These are phyloP conservation scores for Aureobasidium lini DNA, from an alignment of 2,329 filamentous ascomycete genomes.

Conservation along the genomic window DNA sequence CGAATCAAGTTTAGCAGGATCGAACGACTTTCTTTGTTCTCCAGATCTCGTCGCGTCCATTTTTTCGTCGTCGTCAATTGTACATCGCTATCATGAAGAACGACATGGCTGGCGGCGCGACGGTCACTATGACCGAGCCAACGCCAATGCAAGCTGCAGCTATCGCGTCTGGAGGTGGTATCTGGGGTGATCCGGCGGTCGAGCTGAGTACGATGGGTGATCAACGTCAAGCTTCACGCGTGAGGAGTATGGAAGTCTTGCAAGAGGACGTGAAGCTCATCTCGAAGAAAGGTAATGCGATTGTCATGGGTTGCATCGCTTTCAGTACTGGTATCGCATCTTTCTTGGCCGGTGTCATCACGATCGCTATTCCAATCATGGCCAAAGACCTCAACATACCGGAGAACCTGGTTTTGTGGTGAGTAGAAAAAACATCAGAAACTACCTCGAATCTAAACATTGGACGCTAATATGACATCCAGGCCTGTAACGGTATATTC, in stretches of 20 bases:
- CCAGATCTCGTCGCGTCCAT: background rate
- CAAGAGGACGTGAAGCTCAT: background rate
- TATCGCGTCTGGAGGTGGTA: conserved; percentile 5
- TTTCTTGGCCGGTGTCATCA: conserved; percentile 33
- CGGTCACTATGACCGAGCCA: background rate
- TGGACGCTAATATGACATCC: background rate
- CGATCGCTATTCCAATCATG: conserved; percentile 37
- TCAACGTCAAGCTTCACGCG: background rate
- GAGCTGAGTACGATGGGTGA: conserved; percentile 2
- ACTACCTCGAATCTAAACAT: no score
- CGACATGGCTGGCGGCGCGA: background rate
- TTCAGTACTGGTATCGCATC: conserved; percentile 21
- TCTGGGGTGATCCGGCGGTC: conserved; percentile 6
- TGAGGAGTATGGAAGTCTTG: background rate
- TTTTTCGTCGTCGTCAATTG: background rate
- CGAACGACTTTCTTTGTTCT: background rate
- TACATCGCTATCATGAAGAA: background rate
- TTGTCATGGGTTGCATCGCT: conserved; percentile 22
- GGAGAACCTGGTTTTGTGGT: conserved; percentile 22
- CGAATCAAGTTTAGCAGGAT: background rate
- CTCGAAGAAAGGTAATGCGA: conserved; percentile 19
- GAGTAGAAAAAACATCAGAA: background rate
- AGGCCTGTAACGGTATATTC: conserved; percentile 25
- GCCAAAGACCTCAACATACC: conserved; percentile 29
- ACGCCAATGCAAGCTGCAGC: conserved; percentile 4